Evolutionary conservation across 2,329 filamentous ascomycete genomes (phyloP), one percentile per base, ranked within the genome.

Genomic region (Monilinia fructicola): DNA sequence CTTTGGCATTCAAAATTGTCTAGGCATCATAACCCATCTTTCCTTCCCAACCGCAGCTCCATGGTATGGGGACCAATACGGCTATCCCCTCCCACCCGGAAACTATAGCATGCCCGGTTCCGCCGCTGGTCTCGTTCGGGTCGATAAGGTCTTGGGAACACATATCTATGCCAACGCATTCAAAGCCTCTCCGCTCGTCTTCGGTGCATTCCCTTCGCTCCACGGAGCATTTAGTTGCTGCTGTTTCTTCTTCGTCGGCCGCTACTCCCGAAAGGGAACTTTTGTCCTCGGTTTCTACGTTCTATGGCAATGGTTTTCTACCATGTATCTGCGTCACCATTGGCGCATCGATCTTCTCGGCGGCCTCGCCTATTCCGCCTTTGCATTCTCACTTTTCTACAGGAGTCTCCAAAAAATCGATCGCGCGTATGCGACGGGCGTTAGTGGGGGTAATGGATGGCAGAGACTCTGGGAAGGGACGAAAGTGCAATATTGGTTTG

Each of bases 281-380:
- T 96, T 94, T 79, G 84, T 93, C 67, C 83, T 87, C 70, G 73
- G 73, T 3, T 74, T 74, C 35, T 97, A 97, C 78, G 90, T 90
- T 44, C 83, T 90, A 73, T 97, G 93, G 93, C 87, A 97, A 72
- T 97, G 92, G 90, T 97, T 93, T 91, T 90, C 93, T 3, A 97
- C 93, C 72, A 96, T 97, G 92, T 97, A 97, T 77, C 85, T 97
- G 64, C 94, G 91, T 75, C 93, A 97, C 79, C 93, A 97, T 80
- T 97, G 97, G 77, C 93, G 93, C 40, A 89, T 97, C 53, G 93
- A 97, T 77, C 83, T 97, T 54, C 90, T 97, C 18, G 92, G 87
- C 40, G 93, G 93, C 69, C 91, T 90, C 75, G 81, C 96, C 64
- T 84, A 92, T 68, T 90, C 92, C 38, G 88, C 88, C 11, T 81